phyloP scores from a whole-genome alignment of 345 rosid genomes.

The Eucalyptus grandis region DNA sequence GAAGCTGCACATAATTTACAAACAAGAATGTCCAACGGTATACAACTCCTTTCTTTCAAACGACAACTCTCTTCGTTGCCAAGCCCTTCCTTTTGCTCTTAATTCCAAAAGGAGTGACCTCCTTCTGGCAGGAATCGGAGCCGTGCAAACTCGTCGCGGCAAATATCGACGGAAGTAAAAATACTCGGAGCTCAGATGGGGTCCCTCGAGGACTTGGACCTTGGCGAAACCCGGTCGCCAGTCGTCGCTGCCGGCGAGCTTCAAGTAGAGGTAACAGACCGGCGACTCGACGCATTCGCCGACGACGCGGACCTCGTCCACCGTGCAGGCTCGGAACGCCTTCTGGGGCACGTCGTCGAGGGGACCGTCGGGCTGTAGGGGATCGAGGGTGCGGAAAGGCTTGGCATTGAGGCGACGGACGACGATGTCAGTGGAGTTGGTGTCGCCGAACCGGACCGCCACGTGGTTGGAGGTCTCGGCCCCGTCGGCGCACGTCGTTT shows the following conservation, averaged over 20 bases:
- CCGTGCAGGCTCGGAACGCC: slow-evolving; percentile 43
- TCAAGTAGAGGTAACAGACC: slow-evolving; percentile 31
- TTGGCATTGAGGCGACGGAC: slow-evolving; percentile 22
- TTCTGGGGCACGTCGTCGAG: slow-evolving; percentile 18
- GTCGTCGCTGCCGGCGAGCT: slow-evolving; percentile 21
- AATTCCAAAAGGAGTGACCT: slow-evolving; percentile 35
- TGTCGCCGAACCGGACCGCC: slow-evolving; percentile 36
- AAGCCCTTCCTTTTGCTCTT: slow-evolving; percentile 16
- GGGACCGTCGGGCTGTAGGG: slow-evolving; percentile 17
- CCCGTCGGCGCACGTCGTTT: slow-evolving; percentile 28
- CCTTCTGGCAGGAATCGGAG: slow-evolving; percentile 23
- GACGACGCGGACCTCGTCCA: slow-evolving; percentile 27
- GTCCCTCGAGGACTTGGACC: slow-evolving; percentile 11
- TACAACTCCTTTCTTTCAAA: background rate
- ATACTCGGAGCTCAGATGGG: slow-evolving; percentile 11
- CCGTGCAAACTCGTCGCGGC: slow-evolving; percentile 42
- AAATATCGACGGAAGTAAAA: slow-evolving; percentile 32
- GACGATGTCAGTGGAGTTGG: slow-evolving; percentile 19
- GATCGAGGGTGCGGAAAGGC: slow-evolving; percentile 18
- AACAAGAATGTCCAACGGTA: background rate
- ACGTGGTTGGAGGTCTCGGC: slow-evolving; percentile 30
- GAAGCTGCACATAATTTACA: background rate
- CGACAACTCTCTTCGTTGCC: background rate
- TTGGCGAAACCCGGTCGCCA: slow-evolving; percentile 43
- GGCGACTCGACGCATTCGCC: slow-evolving; percentile 22